A percentile compares a stretch with the other conserved stretches of the same genome.
phyloP scores from a whole-genome alignment of 306 rosid species.

The Cicer pinnatifidum region DNA sequence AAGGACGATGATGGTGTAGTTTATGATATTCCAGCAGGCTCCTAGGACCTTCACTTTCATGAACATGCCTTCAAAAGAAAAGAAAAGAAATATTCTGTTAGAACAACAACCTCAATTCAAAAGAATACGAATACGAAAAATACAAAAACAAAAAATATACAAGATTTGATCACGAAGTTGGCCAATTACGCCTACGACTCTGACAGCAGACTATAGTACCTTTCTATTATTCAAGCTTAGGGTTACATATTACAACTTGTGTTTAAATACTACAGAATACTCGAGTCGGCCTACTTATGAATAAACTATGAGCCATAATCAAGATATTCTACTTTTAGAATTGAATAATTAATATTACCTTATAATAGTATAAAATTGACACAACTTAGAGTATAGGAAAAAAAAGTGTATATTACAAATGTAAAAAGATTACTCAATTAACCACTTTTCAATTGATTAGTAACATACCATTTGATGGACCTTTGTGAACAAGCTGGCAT shows the following conservation, averaged over 20 bases:
- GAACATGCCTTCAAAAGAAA: conserved; percentile 48
- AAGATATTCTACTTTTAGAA: neutral
- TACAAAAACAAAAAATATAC: too few relatives aligned
- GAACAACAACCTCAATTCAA: too few relatives aligned
- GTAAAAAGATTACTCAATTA: neutral
- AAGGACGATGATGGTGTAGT: neutral
- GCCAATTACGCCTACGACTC: too few relatives aligned
- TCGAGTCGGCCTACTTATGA: too few relatives aligned
- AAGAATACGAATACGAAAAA: too few relatives aligned
- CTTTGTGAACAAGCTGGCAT: conserved; percentile 51
- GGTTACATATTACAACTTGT: too few relatives aligned
- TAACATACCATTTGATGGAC: conserved; percentile 59
- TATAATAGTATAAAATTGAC: conserved; percentile 3
- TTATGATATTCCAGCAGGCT: conserved; percentile 7
- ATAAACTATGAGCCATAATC: too few relatives aligned
- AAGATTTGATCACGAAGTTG: too few relatives aligned
- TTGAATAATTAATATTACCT: neutral
- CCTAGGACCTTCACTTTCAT: conserved; percentile 44
- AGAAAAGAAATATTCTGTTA: neutral
- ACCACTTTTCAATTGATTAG: conserved; percentile 38
- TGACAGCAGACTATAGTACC: too few relatives aligned
- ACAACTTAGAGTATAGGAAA: conserved; percentile 2
- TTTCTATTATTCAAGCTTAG: too few relatives aligned
- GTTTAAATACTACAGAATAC: too few relatives aligned
- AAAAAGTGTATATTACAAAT: conserved; percentile 11